Conservation (phyloP, 176 grass and related monocot species). For the Thinopyrum elongatum region DNA sequence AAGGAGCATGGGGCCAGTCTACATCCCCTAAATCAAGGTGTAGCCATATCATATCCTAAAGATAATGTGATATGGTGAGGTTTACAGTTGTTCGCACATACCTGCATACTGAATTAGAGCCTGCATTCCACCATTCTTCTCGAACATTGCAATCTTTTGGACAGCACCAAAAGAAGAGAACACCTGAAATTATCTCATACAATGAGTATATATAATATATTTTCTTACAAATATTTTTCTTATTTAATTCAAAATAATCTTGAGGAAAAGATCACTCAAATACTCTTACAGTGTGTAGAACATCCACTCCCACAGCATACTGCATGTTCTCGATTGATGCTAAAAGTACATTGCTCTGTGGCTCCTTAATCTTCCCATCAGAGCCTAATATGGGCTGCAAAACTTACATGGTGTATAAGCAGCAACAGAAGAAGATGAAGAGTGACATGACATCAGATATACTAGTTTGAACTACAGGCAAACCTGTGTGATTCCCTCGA, state of each 20-base stretch:
- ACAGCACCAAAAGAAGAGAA: slow-evolving; percentile 92
- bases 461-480: slow-evolving; percentile 10
- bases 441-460: not conserved
- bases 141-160: slow-evolving; percentile 98
- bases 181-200: slow-evolving; percentile 59
- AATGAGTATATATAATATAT: not conserved
- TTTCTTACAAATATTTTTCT: not conserved
- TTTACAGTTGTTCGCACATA: slow-evolving; percentile 29
- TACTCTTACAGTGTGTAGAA: slow-evolving; percentile 89
- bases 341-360: slow-evolving; percentile 88
- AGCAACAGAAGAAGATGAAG: not conserved
- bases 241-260: not conserved
- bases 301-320: slow-evolving; percentile 93
- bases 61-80: not conserved
- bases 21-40: not conserved
- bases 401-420: slow-evolving; percentile 27
- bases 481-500: slow-evolving; percentile 83
- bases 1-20: not conserved
- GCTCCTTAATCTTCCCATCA: slow-evolving; percentile 80
- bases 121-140: slow-evolving; percentile 94
- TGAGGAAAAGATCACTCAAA: not conserved
- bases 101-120: slow-evolving; percentile 94
- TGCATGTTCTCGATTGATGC: slow-evolving; percentile 95
- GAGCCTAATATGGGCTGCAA: slow-evolving; percentile 66
- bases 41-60: slow-evolving; percentile 1